Conservation (phyloP, 2,329 filamentous ascomycete species). For the Pseudogymnoascus destructans region DNA sequence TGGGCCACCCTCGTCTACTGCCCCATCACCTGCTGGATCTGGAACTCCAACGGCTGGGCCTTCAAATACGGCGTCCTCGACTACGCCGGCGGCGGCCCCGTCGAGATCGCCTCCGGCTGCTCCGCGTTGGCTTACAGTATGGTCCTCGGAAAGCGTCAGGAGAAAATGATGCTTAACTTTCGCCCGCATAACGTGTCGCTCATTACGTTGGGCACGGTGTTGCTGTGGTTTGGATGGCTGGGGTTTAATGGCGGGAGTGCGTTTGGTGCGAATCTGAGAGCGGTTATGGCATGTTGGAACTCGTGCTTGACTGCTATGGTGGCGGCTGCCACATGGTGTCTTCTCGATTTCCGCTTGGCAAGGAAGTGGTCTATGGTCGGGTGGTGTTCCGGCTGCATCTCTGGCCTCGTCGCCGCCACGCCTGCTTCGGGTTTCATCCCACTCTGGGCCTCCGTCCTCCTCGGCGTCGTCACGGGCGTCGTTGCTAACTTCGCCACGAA, state of each 20-base stretch:
- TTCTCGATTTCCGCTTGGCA: conserved; percentile 89
- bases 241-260: conserved; percentile 96
- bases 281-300: conserved; percentile 97
- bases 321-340: conserved; percentile 80
- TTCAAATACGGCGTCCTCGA: conserved; percentile 86
- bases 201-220: conserved; percentile 85
- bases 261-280: conserved; percentile 87
- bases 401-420: conserved; percentile 56
- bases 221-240: conserved; percentile 98
- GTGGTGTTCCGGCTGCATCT: conserved; percentile 60
- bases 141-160: conserved; percentile 89
- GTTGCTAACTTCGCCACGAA: conserved; percentile 58
- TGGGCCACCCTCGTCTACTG: conserved; percentile 98
- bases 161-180: conserved; percentile 99
- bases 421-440: conserved; percentile 56
- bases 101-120: conserved; percentile 91
- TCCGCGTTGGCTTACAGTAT: conserved; percentile 90
- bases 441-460: conserved; percentile 52
- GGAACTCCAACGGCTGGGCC: conserved; percentile 90
- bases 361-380: conserved; percentile 81
- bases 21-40: conserved; percentile 90
- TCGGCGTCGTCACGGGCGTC: conserved; percentile 54
- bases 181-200: conserved; percentile 96
- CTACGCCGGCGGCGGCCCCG: conserved; percentile 90
- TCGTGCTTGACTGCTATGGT: conserved; percentile 87